A percentile compares a stretch with the other conserved stretches of the same genome.
phyloP scores from a whole-genome alignment of 257 asterid species.

The Ilex aquifolium region DNA sequence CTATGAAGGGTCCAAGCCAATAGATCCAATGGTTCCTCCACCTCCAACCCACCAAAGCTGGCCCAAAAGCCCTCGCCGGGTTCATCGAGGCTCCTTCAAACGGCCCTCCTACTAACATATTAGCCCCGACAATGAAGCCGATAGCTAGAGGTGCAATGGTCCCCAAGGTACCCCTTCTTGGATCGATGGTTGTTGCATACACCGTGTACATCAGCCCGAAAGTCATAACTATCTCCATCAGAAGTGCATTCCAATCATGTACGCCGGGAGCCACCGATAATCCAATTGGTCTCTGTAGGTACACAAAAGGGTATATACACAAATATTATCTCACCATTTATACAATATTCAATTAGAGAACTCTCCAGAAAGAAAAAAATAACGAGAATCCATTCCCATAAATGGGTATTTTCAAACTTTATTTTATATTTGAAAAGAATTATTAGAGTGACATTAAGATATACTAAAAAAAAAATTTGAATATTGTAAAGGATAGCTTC shows the following conservation, averaged over 20 bases:
- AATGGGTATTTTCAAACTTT: too few relatives aligned
- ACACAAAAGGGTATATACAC: too few relatives aligned
- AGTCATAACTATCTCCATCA: slow-evolving; percentile 80
- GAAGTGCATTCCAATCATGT: slow-evolving; percentile 50
- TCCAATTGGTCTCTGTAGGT: slow-evolving; percentile 77
- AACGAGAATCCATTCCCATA: too few relatives aligned
- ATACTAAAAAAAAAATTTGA: background rate
- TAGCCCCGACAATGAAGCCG: slow-evolving; percentile 86
- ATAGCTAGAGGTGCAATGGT: slow-evolving; percentile 86
- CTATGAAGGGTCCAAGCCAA: slow-evolving; percentile 91
- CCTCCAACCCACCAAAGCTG: slow-evolving; percentile 91
- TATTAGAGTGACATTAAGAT: too few relatives aligned
- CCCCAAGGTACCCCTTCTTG: slow-evolving; percentile 66
- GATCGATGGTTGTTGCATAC: slow-evolving; percentile 81
- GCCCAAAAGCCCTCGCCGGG: slow-evolving; percentile 93
- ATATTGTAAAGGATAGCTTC: background rate
- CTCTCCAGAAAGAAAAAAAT: too few relatives aligned
- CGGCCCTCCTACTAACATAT: slow-evolving; percentile 82
- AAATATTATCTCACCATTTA: too few relatives aligned
- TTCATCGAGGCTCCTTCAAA: slow-evolving; percentile 88
- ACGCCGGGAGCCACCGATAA: slow-evolving; percentile 64
- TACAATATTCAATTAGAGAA: background rate
- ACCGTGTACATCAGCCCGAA: slow-evolving; percentile 70
- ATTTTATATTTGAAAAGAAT: too few relatives aligned
- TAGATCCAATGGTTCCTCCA: slow-evolving; percentile 91